Evolutionary conservation across 1,284 basidiomycete species (phyloP), one percentile per base, ranked within the genome.

Genomic region (Papiliotrema fonsecae): DNA sequence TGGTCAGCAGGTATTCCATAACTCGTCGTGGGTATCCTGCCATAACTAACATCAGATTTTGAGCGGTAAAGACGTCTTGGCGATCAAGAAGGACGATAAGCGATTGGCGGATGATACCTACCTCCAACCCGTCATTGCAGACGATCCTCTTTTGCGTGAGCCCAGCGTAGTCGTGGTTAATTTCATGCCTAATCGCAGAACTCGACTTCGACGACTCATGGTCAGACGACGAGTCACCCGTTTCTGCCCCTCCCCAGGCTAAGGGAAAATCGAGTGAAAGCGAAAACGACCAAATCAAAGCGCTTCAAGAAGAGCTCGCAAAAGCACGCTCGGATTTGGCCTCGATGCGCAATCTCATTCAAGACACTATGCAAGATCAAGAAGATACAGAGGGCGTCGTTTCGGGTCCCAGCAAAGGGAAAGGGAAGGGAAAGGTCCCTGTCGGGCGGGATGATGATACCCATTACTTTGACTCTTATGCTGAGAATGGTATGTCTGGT

Each of bases 381-480:
- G 60, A 56, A 24, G 59, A 58, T 6, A 50, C 36, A 4, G 51
- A 45, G 11, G n/a, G 25, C 32, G 25, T n/a, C 67, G 70, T 16
- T 77, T 78, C 37, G 13, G 64, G 76, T 6, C 70, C 62, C 7
- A 60, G 39, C 21, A 52, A 54, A 41, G 62, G 73, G 18, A 61
- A 61, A 39, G 67, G 63, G 19, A 67, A 64, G 50, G 62, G 56
- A 19, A 70, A 68, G 54, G 60, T 43, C 18, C 47, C 56, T 39
- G 65, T 43, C 51, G 61, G 70, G 43, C 61, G 84, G 31, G 88
- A 93, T 59, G 88, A 96, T 61, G 94, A 97, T 69, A 81, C 87
- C 0, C 88, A 96, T 67, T 98, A 98, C 73, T 98, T 97, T 73
- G 81, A 88, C 53, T 88, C 86, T 56, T 97, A 98, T 64, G 87